Base-by-base conservation (phyloP, 768 basidiomycete species). In the Tulasnella sp. region DNA sequence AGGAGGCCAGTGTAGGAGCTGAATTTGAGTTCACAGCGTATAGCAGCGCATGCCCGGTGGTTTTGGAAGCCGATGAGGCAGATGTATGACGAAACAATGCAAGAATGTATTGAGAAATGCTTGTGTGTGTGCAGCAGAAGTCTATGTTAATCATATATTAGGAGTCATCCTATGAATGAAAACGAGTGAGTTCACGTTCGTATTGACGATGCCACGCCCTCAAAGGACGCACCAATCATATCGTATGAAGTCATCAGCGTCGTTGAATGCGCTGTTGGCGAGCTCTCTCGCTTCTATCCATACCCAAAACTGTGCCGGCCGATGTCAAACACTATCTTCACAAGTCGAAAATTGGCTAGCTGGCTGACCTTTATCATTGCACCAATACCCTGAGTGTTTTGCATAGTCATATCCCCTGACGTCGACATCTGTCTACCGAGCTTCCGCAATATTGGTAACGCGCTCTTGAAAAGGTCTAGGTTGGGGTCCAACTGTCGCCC, bases 401-500 rank as follows among this genome's bases (percentile, higher is more conserved):
- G 75, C 63, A 74, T 78, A 58, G 80, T 66, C 67, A 80, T 72
- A 62, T 84, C 83, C 59, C 34, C 83, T 80, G 11, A 80, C 81
- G 3, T 38, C 5, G 90, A 85, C 86, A 98, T 92, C 73, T 94
- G 88, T 58, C 86, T 80, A 11, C 95, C 93, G 13, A 99, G 74
- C 70, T 95, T 86, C 65, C 96, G 75, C 67, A 99, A 70, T 66
- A 98, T 97, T 15, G 96, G 96, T 67, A 98, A 69, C 21, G 95
- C 88, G 73, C 88, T 91, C 68, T 93, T 92, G 78, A 99, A 97
- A 61, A 99, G 70, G 73, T 99, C 96, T 71, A 98, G 73, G 11
- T 78, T 77, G 1, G 96, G 94, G 72, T 99, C 93, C 64, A 99
- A 70, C 73, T 87, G 92, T 61, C 95, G 75, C 21, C 96, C 96